Base-by-base conservation (phyloP, 495 filamentous ascomycete species). In the Talaromyces trachyspermus region DNA sequence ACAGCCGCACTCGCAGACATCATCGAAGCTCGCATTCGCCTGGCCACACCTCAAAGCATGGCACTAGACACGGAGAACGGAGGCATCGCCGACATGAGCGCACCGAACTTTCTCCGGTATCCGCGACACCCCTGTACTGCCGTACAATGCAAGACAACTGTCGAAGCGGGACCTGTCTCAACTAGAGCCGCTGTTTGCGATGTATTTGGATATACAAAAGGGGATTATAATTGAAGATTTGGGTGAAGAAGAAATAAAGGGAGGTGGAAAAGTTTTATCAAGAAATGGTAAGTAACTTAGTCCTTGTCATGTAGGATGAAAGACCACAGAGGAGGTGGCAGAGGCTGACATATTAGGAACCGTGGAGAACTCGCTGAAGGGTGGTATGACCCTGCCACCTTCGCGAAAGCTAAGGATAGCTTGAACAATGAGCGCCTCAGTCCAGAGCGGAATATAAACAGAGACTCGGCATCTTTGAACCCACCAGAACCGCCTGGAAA, bases 171-270 rank as follows among this genome's bases (percentile, higher is more conserved):
- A 95, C 55, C 66, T 84, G 14, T 61, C 70, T 3, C 46, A 57
- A 1, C 86, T 85, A 54, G 72, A 72, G 50, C 76, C 85, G 0
- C 76, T 97, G 56, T 89, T 98, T 48, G 86, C 79, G 19, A 73
- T 84, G 53, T 98, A 97, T 58, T 73, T 98, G 20, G 87, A 95
- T 54, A 80, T 95, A 12, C 91, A 96, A 58, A 97, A 98, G 64
- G 67, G 77, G 8, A 59, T 86, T 2, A 53, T 74, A 20, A 63
- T 97, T 0, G 70, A 78, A 18, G 74, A 79, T 2, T 58, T 98
- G 32, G 66, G 72, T 30, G 80, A 84, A 45, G 68, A 76, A 11
- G 91, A 97, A 57, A 59, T 0, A 81, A 76, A 38, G 92, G 91
- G 1, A 69, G 92, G 30, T 98, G 90, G 88, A 95, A 95, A 69